A percentile compares a stretch with the other conserved stretches of the same genome.
Evolutionary conservation across 805 yeast genomes (phyloP).

Genomic region (Teunomyces gatunensis): DNA sequence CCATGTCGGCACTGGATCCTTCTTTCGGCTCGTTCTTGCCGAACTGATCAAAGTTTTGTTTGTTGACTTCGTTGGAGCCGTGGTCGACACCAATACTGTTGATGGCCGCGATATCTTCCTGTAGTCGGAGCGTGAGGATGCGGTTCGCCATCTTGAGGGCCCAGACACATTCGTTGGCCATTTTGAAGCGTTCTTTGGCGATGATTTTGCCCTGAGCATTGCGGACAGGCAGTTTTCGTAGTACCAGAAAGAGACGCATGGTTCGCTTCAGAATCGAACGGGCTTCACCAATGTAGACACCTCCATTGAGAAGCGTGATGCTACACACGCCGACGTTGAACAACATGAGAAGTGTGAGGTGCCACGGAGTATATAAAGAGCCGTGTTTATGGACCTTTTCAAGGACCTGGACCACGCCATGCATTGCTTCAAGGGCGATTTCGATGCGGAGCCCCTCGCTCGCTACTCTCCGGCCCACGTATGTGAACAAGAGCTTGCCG

Average conservation of each 20-base stretch:
- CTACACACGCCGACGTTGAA: conserved; percentile 44
- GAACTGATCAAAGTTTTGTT: conserved; percentile 46
- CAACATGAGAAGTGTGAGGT: conserved; percentile 42
- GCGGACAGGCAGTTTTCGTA: conserved; percentile 30
- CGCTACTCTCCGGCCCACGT: conserved; percentile 30
- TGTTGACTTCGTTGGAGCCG: conserved; percentile 52
- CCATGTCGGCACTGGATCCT: conserved; percentile 4
- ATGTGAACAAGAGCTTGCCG: conserved; percentile 31
- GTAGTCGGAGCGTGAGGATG: conserved; percentile 44
- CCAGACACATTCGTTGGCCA: conserved; percentile 66
- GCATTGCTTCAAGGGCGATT: conserved; percentile 28
- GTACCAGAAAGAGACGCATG: conserved; percentile 19
- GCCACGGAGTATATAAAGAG: conserved; percentile 49
- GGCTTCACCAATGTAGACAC: conserved; percentile 27
- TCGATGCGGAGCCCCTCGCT: conserved; percentile 31
- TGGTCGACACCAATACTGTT: conserved; percentile 48
- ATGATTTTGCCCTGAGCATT: conserved; percentile 29
- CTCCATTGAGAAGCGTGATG: conserved; percentile 43
- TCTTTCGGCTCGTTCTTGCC: conserved; percentile 23
- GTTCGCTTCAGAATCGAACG: conserved; percentile 22
- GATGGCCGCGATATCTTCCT: conserved; percentile 38
- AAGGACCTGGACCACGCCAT: conserved; percentile 28
- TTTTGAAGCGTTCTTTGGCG: conserved; percentile 37
- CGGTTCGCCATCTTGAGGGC: conserved; percentile 55
- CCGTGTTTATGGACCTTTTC: conserved; percentile 27